phyloP scores from a whole-genome alignment of 2,329 filamentous ascomycete species.

The Coniochaeta hoffmannii region DNA sequence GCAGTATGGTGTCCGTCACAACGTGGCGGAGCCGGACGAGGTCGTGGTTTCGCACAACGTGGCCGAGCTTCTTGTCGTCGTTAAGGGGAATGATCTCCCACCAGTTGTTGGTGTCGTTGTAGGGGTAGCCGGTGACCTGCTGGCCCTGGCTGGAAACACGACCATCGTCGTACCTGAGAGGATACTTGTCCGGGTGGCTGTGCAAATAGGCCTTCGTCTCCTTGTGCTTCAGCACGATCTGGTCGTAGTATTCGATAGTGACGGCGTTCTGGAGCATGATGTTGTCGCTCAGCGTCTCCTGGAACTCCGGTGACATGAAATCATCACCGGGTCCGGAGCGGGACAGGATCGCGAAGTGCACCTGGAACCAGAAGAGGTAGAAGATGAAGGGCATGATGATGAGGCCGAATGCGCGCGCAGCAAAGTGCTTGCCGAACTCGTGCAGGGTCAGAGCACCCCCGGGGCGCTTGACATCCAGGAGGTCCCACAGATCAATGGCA shows the following conservation, averaged over 20 bases:
- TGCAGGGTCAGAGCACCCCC: constrained; percentile 72
- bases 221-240: constrained; percentile 85
- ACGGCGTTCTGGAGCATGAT: constrained; percentile 82
- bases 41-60: constrained; percentile 73
- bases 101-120: constrained; percentile 97
- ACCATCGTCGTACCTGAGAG: constrained; percentile 92
- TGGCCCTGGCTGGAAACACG: constrained; percentile 96
- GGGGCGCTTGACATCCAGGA: constrained; percentile 80
- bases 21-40: constrained; percentile 80
- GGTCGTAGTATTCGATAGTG: constrained; percentile 83
- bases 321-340: constrained; percentile 92
- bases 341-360: constrained; percentile 86
- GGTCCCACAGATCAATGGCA: constrained; percentile 87
- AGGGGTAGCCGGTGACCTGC: constrained; percentile 95
- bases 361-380: constrained; percentile 99
- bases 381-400: constrained; percentile 92
- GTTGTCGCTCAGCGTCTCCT: constrained; percentile 94
- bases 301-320: constrained; percentile 98
- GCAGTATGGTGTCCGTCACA: constrained; percentile 74
- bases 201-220: constrained; percentile 96
- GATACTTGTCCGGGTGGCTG: constrained; percentile 84
- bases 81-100: constrained; percentile 82
- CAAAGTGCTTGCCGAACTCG: constrained; percentile 84
- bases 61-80: constrained; percentile 50
- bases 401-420: constrained; percentile 75